Conservation (phyloP, 2,329 filamentous ascomycete genomes). For the Talaromyces funiculosus region DNA sequence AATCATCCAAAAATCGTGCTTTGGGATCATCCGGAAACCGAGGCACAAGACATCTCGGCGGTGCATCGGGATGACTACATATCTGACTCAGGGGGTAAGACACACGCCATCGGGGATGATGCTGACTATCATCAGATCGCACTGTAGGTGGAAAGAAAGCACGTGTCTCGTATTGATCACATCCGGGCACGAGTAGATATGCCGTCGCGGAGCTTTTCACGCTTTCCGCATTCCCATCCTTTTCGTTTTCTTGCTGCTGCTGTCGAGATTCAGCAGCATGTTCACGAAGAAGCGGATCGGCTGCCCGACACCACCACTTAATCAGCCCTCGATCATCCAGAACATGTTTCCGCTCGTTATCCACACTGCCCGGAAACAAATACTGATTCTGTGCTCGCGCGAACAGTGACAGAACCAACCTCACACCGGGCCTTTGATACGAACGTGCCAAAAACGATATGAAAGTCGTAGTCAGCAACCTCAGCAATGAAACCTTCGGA, state of each 20-base stretch:
- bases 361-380: constrained; percentile 84
- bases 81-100: constrained; percentile 72
- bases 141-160: constrained; percentile 63
- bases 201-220: constrained; percentile 52
- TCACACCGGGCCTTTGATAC: constrained; percentile 58
- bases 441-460: constrained; percentile 66
- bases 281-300: constrained; percentile 66
- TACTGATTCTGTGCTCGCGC: constrained; percentile 90
- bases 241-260: constrained; percentile 18
- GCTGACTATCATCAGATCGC: constrained; percentile 33
- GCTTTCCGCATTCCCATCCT: constrained; percentile 25
- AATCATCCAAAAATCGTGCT: constrained; percentile 76
- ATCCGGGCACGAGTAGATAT: constrained; percentile 81
- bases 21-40: constrained; percentile 95
- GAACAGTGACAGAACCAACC: constrained; percentile 80
- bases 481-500: constrained; percentile 62
- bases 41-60: constrained; percentile 78
- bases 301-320: constrained; percentile 89
- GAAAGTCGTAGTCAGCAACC: constrained; percentile 68
- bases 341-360: constrained; percentile 81
- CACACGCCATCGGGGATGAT: constrained; percentile 42
- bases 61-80: constrained; percentile 58
- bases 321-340: constrained; percentile 85
- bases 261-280: constrained; percentile 36
- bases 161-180: constrained; percentile 74